A percentile compares a stretch with the other conserved stretches of the same genome.
These are phyloP conservation scores for Hypomyces perniciosus DNA, from an alignment of 2,329 filamentous ascomycete genomes.

Conservation along the genomic window DNA sequence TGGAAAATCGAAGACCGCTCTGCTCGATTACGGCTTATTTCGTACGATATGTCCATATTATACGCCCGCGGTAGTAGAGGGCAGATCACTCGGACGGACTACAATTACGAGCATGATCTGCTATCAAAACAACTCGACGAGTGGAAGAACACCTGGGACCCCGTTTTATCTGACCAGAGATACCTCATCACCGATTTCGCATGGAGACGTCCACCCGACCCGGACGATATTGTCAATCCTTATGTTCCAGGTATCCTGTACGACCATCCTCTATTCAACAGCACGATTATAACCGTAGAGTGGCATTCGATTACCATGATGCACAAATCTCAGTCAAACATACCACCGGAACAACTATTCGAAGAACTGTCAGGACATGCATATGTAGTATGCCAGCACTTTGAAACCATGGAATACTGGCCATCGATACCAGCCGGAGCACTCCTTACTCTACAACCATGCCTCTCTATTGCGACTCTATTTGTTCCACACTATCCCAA, in stretches of 20 bases:
- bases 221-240: slow-evolving; percentile 67
- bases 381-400: slow-evolving; percentile 67
- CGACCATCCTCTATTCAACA: slow-evolving; percentile 61
- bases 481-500: slow-evolving; percentile 71
- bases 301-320: slow-evolving; percentile 74
- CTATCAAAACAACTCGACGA: slow-evolving; percentile 43
- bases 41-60: slow-evolving; percentile 72
- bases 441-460: slow-evolving; percentile 67
- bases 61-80: slow-evolving; percentile 63
- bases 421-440: slow-evolving; percentile 64
- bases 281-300: slow-evolving; percentile 70
- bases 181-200: slow-evolving; percentile 61
- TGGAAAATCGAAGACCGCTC: slow-evolving; percentile 64
- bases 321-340: slow-evolving; percentile 67
- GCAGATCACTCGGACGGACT: slow-evolving; percentile 59
- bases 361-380: slow-evolving; percentile 56
- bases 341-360: slow-evolving; percentile 43
- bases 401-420: slow-evolving; percentile 71
- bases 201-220: slow-evolving; percentile 43
- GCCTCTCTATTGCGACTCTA: slow-evolving; percentile 67
- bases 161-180: slow-evolving; percentile 53
- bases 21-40: slow-evolving; percentile 63
- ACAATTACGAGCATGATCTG: slow-evolving; percentile 53
- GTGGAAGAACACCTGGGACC: slow-evolving; percentile 54
- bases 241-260: slow-evolving; percentile 66